These are phyloP conservation scores for Naganishia kalamii DNA, from an alignment of 768 basidiomycete genomes.

Conservation along the genomic window DNA sequence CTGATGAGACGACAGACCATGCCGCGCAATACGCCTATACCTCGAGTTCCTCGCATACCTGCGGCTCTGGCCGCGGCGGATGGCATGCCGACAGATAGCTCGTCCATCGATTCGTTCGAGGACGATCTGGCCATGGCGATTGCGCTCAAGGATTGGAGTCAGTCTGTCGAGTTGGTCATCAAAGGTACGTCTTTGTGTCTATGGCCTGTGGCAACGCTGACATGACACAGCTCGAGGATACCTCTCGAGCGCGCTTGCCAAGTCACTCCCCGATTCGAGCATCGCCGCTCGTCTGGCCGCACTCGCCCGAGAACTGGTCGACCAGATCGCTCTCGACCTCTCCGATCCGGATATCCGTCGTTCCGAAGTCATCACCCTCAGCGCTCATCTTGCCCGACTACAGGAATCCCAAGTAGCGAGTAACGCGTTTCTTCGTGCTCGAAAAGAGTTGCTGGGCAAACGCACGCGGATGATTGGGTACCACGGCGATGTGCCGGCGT, in stretches of 20 bases:
- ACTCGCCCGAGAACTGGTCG: constrained; percentile 61
- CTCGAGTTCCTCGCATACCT: constrained; percentile 56
- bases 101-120: constrained; percentile 63
- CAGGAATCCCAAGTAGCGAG: constrained; percentile 72
- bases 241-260: constrained; percentile 32
- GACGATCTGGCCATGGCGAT: constrained; percentile 89
- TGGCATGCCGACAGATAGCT: constrained; percentile 60
- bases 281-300: constrained; percentile 56
- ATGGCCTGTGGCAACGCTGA: background rate
- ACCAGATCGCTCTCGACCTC: constrained; percentile 67
- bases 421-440: constrained; percentile 71
- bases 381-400: constrained; percentile 66
- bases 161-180: constrained; percentile 76
- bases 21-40: background rate
- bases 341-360: constrained; percentile 71
- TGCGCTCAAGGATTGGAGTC: constrained; percentile 78
- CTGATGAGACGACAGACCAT: no score
- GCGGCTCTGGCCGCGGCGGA: constrained; percentile 60
- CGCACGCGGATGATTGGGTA: constrained; percentile 82
- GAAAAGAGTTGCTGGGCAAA: constrained; percentile 65
- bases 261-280: constrained; percentile 46
- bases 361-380: constrained; percentile 62
- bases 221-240: background rate
- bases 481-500: constrained; percentile 78
- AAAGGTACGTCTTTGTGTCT: constrained; percentile 54